A percentile compares a stretch with the other conserved stretches of the same genome.
These are phyloP conservation scores for Scutellaria barbata DNA, from an alignment of 257 asterid species.

Conservation along the genomic window DNA sequence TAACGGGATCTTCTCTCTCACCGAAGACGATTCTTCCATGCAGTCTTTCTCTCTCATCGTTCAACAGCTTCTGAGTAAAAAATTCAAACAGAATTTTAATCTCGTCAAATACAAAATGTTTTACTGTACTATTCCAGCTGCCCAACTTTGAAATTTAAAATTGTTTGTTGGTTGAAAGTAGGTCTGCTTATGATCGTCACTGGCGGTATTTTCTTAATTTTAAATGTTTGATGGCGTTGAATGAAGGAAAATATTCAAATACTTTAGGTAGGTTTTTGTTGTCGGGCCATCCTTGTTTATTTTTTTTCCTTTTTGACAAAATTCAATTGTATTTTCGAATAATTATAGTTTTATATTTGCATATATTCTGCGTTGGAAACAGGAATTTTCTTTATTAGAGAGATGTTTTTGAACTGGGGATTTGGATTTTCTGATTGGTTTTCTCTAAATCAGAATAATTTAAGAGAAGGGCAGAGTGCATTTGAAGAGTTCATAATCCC, in stretches of 20 bases:
- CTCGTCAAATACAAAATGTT: neutral
- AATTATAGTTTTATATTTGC: constrained; percentile 33
- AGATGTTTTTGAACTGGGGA: constrained; percentile 42
- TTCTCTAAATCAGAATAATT: constrained; percentile 35
- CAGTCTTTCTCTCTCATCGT: constrained; percentile 35
- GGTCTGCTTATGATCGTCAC: constrained; percentile 44
- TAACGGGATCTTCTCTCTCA: constrained; percentile 27
- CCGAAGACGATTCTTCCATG: constrained; percentile 40
- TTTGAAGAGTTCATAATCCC: constrained; percentile 29
- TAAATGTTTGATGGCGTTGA: constrained; percentile 55
- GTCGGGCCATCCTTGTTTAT: constrained; percentile 44
- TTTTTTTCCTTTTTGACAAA: neutral
- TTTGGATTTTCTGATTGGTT: constrained; percentile 57
- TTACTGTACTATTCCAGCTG: constrained; percentile 36
- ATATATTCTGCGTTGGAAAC: constrained; percentile 29
- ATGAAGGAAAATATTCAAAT: constrained; percentile 40
- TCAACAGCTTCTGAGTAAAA: constrained; percentile 9
- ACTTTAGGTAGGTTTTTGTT: constrained; percentile 57
- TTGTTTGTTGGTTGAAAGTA: constrained; percentile 51
- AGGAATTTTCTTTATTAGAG: constrained; percentile 35
- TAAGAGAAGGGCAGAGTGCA: constrained; percentile 31
- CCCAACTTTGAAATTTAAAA: constrained; percentile 45
- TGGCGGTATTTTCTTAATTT: constrained; percentile 55
- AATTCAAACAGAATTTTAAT: constrained; percentile 22
- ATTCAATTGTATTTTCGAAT: constrained; percentile 41